Evolutionary conservation across 176 grass and related monocot genomes (phyloP), one percentile per base, ranked within the genome.

Genomic region (Raddia distichophylla): DNA sequence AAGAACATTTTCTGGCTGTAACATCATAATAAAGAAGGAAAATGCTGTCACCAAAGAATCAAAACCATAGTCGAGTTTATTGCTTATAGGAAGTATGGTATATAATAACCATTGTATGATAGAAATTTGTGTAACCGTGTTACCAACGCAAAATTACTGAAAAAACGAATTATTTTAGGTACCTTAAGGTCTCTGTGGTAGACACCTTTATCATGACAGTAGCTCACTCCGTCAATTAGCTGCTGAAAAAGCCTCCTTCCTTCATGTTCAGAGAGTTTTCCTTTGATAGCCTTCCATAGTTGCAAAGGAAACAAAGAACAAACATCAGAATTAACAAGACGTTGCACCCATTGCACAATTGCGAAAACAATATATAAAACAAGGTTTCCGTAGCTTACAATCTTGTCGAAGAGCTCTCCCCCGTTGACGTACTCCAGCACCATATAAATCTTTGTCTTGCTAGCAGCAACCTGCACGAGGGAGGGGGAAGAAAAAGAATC

Each of bases 371-470:
- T 3, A 37, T 18, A 34, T 32, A 7, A 8, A 33, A 37, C 48
- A 55, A 10, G 2, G 33, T 69, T 61, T 45, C 16, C 6, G 75
- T 67, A 34, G 34, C 93, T 91, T 93, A 97, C 93, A 73, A 97
- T 97, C 85, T 79, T 87, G 75, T 97, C 93, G 6, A 97, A 97
- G 45, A 97, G 81, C 87, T 97, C 93, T 9, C 93, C 93, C 9
- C 93, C 93, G 15, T 97, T 80, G 4, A 97, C 85, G 45, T 83
- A 97, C 69, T 97, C 93, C 13, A 97, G 93, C 37, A 97, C 86
- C 93, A 97, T 97, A 33, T 93, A 97, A 64, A 97, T 97, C 84
- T 97, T 97, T 2, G 90, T 97, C 69, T 93, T 97, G 76, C 90
- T 97, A 65, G 90, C 93, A 37, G 80, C 89, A 17, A 97, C 93